A percentile compares a stretch with the other conserved stretches of the same genome.
These are phyloP conservation scores for Citrus sinensis DNA, from an alignment of 345 rosid genomes.

Conservation along the genomic window DVS_A1.0 CM039169.1:28575001-28575500, in stretches of 20 bases:
- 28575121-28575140: conserved; percentile 73
- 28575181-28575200: conserved; percentile 59
- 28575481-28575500: conserved; percentile 83
- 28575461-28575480: conserved; percentile 90
- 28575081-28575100: background rate
- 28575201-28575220: conserved; percentile 56
- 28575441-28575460: conserved; percentile 87
- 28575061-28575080: conserved; percentile 6
- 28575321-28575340: conserved; percentile 57
- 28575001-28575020: conserved; percentile 4
- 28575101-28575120: conserved; percentile 4
- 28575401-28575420: conserved; percentile 53
- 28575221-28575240: conserved; percentile 88
- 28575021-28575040: conserved; percentile 9
- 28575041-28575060: conserved; percentile 41
- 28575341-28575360: conserved; percentile 76
- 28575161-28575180: conserved; percentile 75
- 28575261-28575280: conserved; percentile 83
- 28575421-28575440: conserved; percentile 90
- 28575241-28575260: conserved; percentile 68
- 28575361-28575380: conserved; percentile 74
- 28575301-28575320: conserved; percentile 67
- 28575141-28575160: conserved; percentile 58
- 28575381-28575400: conserved; percentile 93
- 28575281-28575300: conserved; percentile 77